Base-by-base conservation (phyloP, 148 eudicot genomes). In the Linanthus parryae region DNA sequence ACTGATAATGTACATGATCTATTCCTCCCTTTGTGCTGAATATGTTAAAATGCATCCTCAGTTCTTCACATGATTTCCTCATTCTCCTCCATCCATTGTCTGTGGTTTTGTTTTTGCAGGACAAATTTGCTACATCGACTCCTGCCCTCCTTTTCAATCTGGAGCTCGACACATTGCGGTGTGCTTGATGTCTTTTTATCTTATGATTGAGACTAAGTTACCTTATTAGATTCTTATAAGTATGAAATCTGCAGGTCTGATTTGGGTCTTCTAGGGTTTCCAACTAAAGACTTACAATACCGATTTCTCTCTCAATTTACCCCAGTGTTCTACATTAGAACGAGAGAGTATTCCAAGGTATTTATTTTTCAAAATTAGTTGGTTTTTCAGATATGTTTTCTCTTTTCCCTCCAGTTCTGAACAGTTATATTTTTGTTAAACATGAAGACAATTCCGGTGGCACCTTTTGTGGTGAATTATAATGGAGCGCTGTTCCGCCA, bases 301-400 rank as follows among this genome's bases (percentile, higher is more conserved):
- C 89, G 85, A 47, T 88, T 92, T 69, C 99, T 92, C 57, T 92
- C 99, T 63, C 91, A 92, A 37, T 92, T 92, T 64, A 65, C 61
- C 28, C 99, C 99, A 2, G 80, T 92, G 37, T 92, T 92, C 64
- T 92, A 92, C 59, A 78, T 92, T 56, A 74, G 99, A 63, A 88
- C 63, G 60, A 79, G 99, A 71, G 99, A 92, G 39, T 92, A 92
- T 67, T 92, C 99, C 18, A 92, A 92, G 99, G 99, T 92, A 70
- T 34, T 13, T 60, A 29, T 67, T 47, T 29, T 57, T 22, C 24
- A 25, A 31, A 39, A 8, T 22, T 20, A 15, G 19, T 39, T 54
- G 23, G 29, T 8, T 8, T 3, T 19, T 54, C 37, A 11, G 35
- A 26, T 14, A 5, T 14, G 13, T 29, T 18, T 52, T 19, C 42